Percentiles rank a stretch among this genome's conserved stretches.
Conservation (phyloP, 441 rosid genomes). For the Erodium trifolium region DNA sequence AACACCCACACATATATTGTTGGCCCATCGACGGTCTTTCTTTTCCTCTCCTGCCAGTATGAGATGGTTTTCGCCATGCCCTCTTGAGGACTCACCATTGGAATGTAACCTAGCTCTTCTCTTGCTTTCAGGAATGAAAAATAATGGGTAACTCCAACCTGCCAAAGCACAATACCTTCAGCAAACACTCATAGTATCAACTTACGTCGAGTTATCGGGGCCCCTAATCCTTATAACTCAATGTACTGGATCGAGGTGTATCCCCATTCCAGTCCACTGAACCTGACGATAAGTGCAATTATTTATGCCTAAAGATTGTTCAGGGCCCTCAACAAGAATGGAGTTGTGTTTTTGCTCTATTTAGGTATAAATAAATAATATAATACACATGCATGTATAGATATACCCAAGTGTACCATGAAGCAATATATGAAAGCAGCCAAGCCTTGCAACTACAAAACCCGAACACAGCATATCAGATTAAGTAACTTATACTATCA, state of each 20-base stretch:
- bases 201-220: neutral
- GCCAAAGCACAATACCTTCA: constrained; percentile 21
- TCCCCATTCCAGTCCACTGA: neutral
- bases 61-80: constrained; percentile 87
- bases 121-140: constrained; percentile 85
- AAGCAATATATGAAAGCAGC: neutral
- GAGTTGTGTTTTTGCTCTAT: neutral
- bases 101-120: constrained; percentile 82
- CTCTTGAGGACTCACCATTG: constrained; percentile 64
- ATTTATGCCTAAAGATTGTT: neutral
- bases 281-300: neutral
- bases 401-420: neutral
- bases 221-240: neutral
- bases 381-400: neutral
- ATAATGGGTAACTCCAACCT: constrained; percentile 90
- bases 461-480: neutral
- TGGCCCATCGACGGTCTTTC: constrained; percentile 71
- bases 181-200: neutral
- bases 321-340: neutral
- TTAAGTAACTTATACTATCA: neutral
- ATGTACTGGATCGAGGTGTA: neutral
- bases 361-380: neutral
- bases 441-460: neutral
- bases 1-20: constrained; percentile 54
- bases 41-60: constrained; percentile 68